Conservation (phyloP, 768 basidiomycete species). For the Pleurotus sapidus region DNA sequence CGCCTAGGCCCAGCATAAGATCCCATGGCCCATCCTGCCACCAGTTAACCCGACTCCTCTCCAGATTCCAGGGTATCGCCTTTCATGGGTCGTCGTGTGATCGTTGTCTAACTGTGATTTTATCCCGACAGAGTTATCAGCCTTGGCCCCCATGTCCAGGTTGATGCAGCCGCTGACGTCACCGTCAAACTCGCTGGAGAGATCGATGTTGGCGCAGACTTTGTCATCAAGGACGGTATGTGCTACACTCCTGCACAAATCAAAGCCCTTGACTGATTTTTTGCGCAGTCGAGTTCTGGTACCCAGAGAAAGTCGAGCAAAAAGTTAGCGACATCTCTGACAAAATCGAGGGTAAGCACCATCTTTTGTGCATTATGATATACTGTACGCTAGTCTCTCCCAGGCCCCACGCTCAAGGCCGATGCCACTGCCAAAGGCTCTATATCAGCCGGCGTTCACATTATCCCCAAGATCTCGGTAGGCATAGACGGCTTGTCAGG, state of each 20-base stretch:
- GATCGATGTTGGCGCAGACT: conserved; percentile 1
- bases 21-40: not conserved
- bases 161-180: not conserved
- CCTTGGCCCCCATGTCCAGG: not conserved
- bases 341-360: not conserved
- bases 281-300: conserved; percentile 2
- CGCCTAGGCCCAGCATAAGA: not conserved
- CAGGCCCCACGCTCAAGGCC: conserved; percentile 2
- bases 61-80: not conserved
- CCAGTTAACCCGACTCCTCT: conserved; percentile 2
- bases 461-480: not conserved
- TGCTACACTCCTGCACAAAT: not conserved
- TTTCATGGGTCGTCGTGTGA: not conserved
- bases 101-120: no score
- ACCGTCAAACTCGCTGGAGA: not conserved
- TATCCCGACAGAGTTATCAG: not conserved
- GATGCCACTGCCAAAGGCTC: not conserved
- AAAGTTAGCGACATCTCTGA: not conserved
- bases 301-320: not conserved
- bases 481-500: not conserved
- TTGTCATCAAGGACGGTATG: not conserved
- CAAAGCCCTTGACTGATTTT: not conserved
- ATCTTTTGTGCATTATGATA: no score
- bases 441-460: not conserved
- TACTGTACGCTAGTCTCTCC: not conserved